Percentiles rank a stretch among this genome's conserved stretches.
These are phyloP conservation scores for Russula sp. DNA, from an alignment of 768 basidiomycete species.

Conservation along the genomic window DNA sequence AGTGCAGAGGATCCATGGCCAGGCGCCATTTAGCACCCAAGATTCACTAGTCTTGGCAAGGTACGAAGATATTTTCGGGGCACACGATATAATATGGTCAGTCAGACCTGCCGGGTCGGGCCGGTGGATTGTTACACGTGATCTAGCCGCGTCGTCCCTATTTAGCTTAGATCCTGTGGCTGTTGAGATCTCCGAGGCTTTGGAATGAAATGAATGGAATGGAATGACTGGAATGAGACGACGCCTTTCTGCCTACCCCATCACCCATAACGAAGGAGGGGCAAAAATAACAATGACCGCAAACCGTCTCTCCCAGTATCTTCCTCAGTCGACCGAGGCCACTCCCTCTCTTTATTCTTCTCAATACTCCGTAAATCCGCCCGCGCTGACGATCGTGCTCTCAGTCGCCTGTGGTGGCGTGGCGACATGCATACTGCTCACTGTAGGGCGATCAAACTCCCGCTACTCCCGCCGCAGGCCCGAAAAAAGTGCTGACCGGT, in stretches of 20 bases:
- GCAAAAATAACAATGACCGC: not conserved
- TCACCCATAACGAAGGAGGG: no score
- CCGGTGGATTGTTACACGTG: conserved; percentile 1
- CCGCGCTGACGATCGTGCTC: not conserved
- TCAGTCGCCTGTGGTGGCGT: conserved; percentile 5
- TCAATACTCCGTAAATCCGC: not conserved
- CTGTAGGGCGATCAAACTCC: not conserved
- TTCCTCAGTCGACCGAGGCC: not conserved
- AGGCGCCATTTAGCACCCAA: no score
- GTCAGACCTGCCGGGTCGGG: no score
- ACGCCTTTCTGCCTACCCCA: no score
- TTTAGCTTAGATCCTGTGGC: not conserved
- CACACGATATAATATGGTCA: no score
- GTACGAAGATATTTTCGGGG: no score
- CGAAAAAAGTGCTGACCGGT: not conserved
- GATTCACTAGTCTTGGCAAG: no score
- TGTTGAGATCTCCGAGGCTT: no score
- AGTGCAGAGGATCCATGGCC: no score
- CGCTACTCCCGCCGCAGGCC: no score
- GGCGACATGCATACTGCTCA: conserved; percentile 1
- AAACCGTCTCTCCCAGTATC: not conserved
- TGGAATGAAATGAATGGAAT: no score
- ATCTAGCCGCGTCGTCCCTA: not conserved
- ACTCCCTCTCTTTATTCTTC: not conserved
- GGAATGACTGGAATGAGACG: no score